Percentiles rank a stretch among this genome's conserved stretches.
Conservation (phyloP, 768 basidiomycete species). For the Lactarius hatsudake region DNA sequence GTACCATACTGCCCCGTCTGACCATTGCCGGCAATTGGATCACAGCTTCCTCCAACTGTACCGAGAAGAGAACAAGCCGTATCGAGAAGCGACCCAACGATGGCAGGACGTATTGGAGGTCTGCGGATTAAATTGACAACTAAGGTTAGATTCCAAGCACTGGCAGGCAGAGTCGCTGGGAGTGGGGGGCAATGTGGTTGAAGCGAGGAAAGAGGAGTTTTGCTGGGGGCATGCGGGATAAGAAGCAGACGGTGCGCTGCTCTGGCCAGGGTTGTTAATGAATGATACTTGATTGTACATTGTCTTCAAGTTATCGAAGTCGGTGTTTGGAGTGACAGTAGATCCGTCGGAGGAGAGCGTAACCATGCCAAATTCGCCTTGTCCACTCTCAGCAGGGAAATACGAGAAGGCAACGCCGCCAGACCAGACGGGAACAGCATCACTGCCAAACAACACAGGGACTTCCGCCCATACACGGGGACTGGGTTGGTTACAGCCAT, state of each 20-base stretch:
- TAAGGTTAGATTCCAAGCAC: constrained; percentile 65
- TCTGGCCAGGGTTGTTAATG: constrained; percentile 61
- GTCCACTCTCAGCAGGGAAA: constrained; percentile 73
- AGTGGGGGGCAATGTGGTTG: constrained; percentile 73
- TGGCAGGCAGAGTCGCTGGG: constrained; percentile 78
- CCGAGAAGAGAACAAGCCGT: constrained; percentile 70
- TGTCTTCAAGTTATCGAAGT: constrained; percentile 62
- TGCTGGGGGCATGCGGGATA: constrained; percentile 61
- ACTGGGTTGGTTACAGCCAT: constrained; percentile 60
- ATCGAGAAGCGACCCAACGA: constrained; percentile 61
- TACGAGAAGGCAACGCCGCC: constrained; percentile 90
- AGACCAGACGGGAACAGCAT: constrained; percentile 80
- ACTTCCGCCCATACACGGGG: constrained; percentile 83
- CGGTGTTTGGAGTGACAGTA: constrained; percentile 64
- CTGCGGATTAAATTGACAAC: constrained; percentile 69
- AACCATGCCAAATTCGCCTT: constrained; percentile 83
- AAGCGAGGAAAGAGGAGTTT: constrained; percentile 60
- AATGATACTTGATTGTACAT: constrained; percentile 58
- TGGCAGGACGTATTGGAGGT: constrained; percentile 56
- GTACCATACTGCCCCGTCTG: constrained; percentile 71
- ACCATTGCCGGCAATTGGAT: constrained; percentile 71
- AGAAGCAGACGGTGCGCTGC: constrained; percentile 48
- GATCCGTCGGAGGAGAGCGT: constrained; percentile 63
- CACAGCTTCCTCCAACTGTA: constrained; percentile 56
- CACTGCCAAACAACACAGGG: constrained; percentile 61